These are phyloP conservation scores for Amaranthus hypochondriacus DNA, from an alignment of 148 eudicot genomes.

Conservation along the genomic window DNA sequence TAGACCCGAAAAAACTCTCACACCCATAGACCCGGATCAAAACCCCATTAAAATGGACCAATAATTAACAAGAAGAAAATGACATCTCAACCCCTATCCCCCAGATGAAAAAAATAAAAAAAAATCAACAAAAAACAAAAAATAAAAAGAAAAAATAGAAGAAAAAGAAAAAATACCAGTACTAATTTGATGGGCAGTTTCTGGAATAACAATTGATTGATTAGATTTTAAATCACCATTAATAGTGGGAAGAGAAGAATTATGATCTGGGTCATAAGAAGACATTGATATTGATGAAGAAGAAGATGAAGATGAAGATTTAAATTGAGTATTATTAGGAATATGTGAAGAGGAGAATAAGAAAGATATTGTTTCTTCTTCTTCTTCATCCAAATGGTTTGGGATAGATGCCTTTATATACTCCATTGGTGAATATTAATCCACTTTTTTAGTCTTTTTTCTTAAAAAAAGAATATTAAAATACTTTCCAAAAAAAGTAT, in stretches of 20 bases:
- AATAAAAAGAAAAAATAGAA: not conserved
- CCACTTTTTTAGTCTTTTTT: no score
- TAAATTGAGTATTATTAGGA: not conserved
- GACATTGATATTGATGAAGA: not conserved
- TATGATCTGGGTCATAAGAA: constrained; percentile 14
- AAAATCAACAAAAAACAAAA: no score
- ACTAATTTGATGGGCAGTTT: constrained; percentile 83
- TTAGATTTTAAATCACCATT: not conserved
- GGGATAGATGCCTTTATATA: constrained; percentile 29
- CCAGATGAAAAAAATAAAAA: no score
- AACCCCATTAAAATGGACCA: no score
- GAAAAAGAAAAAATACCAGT: constrained; percentile 36
- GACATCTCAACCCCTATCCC: no score
- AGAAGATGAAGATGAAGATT: not conserved
- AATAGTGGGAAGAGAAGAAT: not conserved
- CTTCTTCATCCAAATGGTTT: constrained; percentile 21
- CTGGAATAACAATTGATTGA: constrained; percentile 36
- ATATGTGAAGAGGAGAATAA: not conserved
- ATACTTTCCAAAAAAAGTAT: not conserved
- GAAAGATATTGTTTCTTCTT: constrained; percentile 11
- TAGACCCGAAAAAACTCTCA: no score
- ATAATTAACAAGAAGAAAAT: no score
- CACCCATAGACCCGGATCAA: no score
- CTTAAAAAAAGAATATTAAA: not conserved
- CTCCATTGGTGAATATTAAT: constrained; percentile 4